Evolutionary conservation across 2,329 filamentous ascomycete species (phyloP).

Genomic region (Grosmannia clavigera): DNA sequence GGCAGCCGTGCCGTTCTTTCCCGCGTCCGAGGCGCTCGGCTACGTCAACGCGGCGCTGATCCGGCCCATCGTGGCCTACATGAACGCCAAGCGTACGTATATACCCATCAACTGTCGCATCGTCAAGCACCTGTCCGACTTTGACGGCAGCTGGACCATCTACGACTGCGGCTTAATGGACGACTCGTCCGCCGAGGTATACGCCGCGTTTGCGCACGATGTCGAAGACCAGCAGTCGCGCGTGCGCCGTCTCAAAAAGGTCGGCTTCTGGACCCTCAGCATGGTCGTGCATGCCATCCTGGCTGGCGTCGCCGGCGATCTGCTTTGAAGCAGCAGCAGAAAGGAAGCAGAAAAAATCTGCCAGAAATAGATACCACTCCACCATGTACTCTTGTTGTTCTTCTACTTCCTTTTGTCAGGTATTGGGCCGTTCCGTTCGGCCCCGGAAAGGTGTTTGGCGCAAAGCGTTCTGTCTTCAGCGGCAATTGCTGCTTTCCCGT

Average conservation of each 20-base stretch:
- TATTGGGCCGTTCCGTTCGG: not conserved
- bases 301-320: constrained; percentile 83
- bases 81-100: constrained; percentile 88
- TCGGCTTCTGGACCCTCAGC: constrained; percentile 85
- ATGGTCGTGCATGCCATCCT: constrained; percentile 88
- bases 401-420: not conserved
- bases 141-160: constrained; percentile 89
- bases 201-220: constrained; percentile 84
- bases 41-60: constrained; percentile 96
- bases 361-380: not conserved
- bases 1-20: constrained; percentile 80
- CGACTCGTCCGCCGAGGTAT: constrained; percentile 85
- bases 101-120: constrained; percentile 93
- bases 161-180: constrained; percentile 92
- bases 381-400: not conserved
- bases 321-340: constrained; percentile 25
- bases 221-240: constrained; percentile 82
- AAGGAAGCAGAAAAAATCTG: not conserved
- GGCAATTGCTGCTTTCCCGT: not conserved
- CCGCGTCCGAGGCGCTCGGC: constrained; percentile 11
- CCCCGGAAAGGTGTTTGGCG: not conserved
- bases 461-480: not conserved
- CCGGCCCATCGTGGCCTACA: constrained; percentile 92
- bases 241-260: constrained; percentile 81
- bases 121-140: constrained; percentile 78